Percentiles rank a stretch among this genome's conserved stretches.
phyloP scores from a whole-genome alignment of 2,329 filamentous ascomycete species.

The Calonectria naviculata region DNA sequence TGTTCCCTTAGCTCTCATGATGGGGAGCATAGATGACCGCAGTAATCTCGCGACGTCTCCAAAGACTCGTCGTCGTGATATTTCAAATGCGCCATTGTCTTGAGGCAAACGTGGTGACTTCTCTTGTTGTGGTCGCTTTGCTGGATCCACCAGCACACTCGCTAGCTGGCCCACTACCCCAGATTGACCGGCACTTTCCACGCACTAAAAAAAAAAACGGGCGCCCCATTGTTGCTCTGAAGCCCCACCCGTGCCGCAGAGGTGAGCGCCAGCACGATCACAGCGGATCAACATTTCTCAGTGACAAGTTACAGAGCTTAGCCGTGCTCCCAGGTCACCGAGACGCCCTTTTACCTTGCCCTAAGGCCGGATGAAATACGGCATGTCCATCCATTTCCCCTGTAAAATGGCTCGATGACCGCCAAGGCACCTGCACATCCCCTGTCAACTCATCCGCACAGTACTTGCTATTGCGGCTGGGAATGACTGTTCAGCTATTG shows the following conservation, averaged over 20 bases:
- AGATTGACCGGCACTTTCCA: conserved; percentile 8
- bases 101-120: neutral
- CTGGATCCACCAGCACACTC: neutral
- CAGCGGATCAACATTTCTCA: neutral
- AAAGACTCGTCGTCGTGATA: neutral
- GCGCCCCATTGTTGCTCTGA: neutral
- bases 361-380: neutral
- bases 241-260: neutral
- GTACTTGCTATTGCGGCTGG: too few relatives aligned
- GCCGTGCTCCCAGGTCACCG: neutral
- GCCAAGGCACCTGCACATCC: neutral
- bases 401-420: neutral
- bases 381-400: neutral
- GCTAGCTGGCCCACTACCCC: conserved; percentile 4
- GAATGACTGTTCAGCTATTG: neutral
- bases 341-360: neutral
- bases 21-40: too few relatives aligned
- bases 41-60: neutral
- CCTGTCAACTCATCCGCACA: neutral
- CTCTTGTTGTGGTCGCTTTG: neutral
- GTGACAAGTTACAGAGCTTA: neutral
- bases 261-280: neutral
- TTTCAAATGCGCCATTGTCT: neutral
- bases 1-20: neutral
- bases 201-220: conserved; percentile 5